Percentiles rank a stretch among this genome's conserved stretches.
These are phyloP conservation scores for Smallanthus sonchifolius DNA, from an alignment of 129 eudicot species.

Conservation along the genomic window DNA sequence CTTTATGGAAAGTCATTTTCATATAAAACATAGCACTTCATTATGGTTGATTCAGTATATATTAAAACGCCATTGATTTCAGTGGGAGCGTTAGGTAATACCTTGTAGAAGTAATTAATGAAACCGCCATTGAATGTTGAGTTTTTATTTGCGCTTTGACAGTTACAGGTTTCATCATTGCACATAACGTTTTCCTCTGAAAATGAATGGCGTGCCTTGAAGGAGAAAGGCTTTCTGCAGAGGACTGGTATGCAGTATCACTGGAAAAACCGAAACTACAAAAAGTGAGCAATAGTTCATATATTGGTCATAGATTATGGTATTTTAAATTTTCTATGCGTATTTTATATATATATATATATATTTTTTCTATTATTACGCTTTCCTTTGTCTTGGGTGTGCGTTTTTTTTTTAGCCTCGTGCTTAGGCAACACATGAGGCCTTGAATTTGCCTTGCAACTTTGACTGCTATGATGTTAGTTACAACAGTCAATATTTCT, in stretches of 20 bases:
- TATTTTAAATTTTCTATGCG: neutral
- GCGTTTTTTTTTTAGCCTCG: neutral
- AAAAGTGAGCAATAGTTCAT: constrained; percentile 37
- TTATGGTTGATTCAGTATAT: neutral
- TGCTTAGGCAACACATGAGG: neutral
- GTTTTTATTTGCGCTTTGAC: constrained; percentile 32
- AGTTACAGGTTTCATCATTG: constrained; percentile 85
- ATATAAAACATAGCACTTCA: neutral
- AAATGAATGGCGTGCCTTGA: constrained; percentile 60
- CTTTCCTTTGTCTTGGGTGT: neutral
- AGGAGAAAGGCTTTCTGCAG: constrained; percentile 85
- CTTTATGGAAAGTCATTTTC: neutral
- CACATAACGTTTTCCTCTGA: constrained; percentile 86
- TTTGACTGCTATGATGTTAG: neutral
- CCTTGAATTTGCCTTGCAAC: neutral
- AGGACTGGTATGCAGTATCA: constrained; percentile 98
- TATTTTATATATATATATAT: neutral
- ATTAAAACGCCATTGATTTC: neutral
- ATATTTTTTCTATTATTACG: neutral
- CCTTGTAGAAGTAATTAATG: neutral
- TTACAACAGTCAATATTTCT: neutral
- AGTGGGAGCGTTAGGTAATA: neutral
- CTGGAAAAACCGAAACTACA: constrained; percentile 90
- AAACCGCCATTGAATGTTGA: constrained; percentile 7
- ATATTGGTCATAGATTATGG: neutral